phyloP scores from a whole-genome alignment of 495 filamentous ascomycete species.

The Xylaria bambusicola region DNA sequence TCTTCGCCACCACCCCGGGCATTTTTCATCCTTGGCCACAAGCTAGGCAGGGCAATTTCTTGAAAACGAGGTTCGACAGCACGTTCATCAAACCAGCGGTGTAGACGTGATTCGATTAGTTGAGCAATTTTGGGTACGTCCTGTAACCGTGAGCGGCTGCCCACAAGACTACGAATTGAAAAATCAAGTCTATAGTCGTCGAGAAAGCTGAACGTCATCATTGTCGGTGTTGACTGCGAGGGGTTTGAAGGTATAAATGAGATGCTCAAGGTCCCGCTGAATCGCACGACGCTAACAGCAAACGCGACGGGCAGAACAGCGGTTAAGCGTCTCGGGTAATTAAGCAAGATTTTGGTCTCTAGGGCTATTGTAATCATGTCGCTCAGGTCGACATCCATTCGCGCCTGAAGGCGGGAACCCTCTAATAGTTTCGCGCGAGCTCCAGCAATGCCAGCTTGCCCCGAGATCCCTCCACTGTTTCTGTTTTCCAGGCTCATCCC shows the following conservation, averaged over 20 bases:
- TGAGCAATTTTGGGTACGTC: slow-evolving; percentile 98
- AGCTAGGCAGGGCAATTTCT: slow-evolving; percentile 86
- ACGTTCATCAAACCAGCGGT: slow-evolving; percentile 96
- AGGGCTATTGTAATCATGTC: slow-evolving; percentile 92
- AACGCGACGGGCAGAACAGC: slow-evolving; percentile 93
- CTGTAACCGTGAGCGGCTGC: slow-evolving; percentile 83
- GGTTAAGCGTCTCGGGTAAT: slow-evolving; percentile 85
- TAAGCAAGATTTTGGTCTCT: slow-evolving; percentile 90
- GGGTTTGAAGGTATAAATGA: slow-evolving; percentile 77
- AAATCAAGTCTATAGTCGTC: slow-evolving; percentile 95
- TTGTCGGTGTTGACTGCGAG: slow-evolving; percentile 63
- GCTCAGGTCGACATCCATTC: slow-evolving; percentile 95
- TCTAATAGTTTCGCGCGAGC: slow-evolving; percentile 55
- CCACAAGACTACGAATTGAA: slow-evolving; percentile 86
- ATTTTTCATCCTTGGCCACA: slow-evolving; percentile 91
- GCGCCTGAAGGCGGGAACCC: slow-evolving; percentile 76
- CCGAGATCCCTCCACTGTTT: slow-evolving; percentile 38
- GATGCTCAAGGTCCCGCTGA: slow-evolving; percentile 90
- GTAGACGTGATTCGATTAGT: slow-evolving; percentile 84
- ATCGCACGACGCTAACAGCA: slow-evolving; percentile 86
- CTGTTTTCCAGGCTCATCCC: slow-evolving; percentile 50
- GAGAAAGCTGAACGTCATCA: slow-evolving; percentile 90
- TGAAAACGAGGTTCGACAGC: slow-evolving; percentile 95
- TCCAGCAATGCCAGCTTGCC: slow-evolving; percentile 41
- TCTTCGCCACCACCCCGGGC: slow-evolving; percentile 65